Base-by-base conservation (phyloP, 345 rosid genomes). In the Raphanus raphanistrum region DNA sequence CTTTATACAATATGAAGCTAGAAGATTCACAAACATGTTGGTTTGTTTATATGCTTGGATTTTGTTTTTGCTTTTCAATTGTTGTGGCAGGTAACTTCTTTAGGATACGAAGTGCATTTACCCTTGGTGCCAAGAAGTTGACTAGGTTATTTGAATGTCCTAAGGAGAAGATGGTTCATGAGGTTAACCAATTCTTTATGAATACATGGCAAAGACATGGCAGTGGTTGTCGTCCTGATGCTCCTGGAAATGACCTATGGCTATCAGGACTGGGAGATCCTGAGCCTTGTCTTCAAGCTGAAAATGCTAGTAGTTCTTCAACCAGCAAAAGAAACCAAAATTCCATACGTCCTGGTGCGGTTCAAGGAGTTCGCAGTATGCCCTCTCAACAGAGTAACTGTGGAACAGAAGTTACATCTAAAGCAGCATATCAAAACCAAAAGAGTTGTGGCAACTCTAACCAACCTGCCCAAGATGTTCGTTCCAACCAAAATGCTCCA, bases 131-230 rank as follows among this genome's bases (percentile, higher is more conserved):
- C 66, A 90, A 89, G 84, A 88, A 81, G 89, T 83, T 96, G 82
- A 88, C 93, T 38, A 85, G 89, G 79, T 79, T 93, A 83, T 91
- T 91, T 82, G 93, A 90, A 70, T 96, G 98, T 81, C 92, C 92
- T 12, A 84, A 85, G 75, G 97, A 96, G 80, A 90, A 85, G 71
- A 32, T 93, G 62, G 77, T 67, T 72, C 66, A 74, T 84, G 99
- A 93, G 85, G 87, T 91, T 68, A 87, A 96, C 71, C 91, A 81
- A 75, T 96, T 96, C 82, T 96, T 96, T 73, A 78, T 83, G 86
- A 96, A 93, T 78, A 96, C 98, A 13, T 93, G 99, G 98, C 95
- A 93, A 73, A 90, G 99, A 82, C 98, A 93, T 84, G 96, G 99
- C 10, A 86, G 86, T 50, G 93, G 97, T 32, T 86, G 83, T 66